Conservation (phyloP, 306 rosid species). For the Cucumis cinereus region DNA sequence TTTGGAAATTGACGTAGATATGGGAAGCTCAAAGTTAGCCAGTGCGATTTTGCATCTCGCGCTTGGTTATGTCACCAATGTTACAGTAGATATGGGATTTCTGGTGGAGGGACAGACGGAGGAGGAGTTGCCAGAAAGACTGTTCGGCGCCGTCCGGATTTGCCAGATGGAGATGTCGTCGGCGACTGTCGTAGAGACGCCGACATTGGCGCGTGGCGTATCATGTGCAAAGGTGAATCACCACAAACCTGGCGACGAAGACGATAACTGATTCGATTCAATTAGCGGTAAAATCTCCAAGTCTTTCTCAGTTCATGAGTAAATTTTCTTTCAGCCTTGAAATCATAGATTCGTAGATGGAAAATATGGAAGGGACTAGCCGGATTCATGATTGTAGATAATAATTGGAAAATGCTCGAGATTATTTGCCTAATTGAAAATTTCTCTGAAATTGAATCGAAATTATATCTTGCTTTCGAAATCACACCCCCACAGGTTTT, state of each 20-base stretch:
- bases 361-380: background rate
- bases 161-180: conserved; percentile 85
- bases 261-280: background rate
- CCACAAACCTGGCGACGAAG: conserved; percentile 20
- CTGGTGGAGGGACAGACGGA: conserved; percentile 75
- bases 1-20: conserved; percentile 81
- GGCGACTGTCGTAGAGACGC: conserved; percentile 40
- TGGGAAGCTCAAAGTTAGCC: conserved; percentile 76
- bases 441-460: background rate
- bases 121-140: conserved; percentile 75
- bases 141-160: conserved; percentile 74
- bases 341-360: background rate
- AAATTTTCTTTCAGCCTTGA: background rate
- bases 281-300: background rate
- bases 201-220: conserved; percentile 23
- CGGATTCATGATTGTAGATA: conserved; percentile 3
- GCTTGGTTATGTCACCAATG: conserved; percentile 67
- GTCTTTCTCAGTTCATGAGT: background rate
- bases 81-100: conserved; percentile 81
- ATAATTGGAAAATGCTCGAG: background rate
- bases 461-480: background rate
- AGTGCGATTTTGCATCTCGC: conserved; percentile 76
- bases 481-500: background rate
- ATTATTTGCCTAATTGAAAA: conserved; percentile 1
- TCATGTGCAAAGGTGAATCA: conserved; percentile 48